Percentiles rank a stretch among this genome's conserved stretches.
Conservation (phyloP, 164 flowering plant genomes). For the Akebia trifoliata region DNA sequence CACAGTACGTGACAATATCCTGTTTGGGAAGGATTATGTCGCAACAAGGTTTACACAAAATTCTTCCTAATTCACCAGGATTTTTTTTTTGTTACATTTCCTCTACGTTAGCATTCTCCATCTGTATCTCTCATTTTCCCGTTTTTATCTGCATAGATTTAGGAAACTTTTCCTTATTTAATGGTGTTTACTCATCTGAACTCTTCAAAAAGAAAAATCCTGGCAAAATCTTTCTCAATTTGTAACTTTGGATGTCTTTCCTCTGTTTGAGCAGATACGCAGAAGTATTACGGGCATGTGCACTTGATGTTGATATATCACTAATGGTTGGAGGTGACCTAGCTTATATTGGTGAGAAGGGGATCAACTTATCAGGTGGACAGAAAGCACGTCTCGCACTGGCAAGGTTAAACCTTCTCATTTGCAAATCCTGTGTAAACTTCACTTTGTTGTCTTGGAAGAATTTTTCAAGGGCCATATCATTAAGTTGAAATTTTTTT, state of each 20-base stretch:
- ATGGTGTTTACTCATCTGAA: neutral
- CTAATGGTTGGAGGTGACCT: slow-evolving; percentile 77
- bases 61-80: neutral
- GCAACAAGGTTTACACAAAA: slow-evolving; percentile 42
- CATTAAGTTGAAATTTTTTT: slow-evolving; percentile 10
- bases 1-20: slow-evolving; percentile 78
- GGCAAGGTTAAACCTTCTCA: slow-evolving; percentile 53
- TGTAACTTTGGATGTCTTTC: slow-evolving; percentile 1
- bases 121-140: neutral
- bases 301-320: slow-evolving; percentile 78
- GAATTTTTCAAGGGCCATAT: neutral
- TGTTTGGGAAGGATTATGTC: slow-evolving; percentile 66
- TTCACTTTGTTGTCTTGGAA: neutral
- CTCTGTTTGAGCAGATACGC: slow-evolving; percentile 44
- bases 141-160: neutral
- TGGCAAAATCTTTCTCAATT: neutral
- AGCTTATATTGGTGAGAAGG: slow-evolving; percentile 81
- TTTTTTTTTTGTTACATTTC: neutral
- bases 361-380: slow-evolving; percentile 89
- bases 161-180: neutral
- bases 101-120: neutral
- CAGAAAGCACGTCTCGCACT: slow-evolving; percentile 91
- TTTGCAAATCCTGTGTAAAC: neutral
- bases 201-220: neutral
- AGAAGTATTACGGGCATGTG: slow-evolving; percentile 65